phyloP scores from a whole-genome alignment of 352 stramenopile species.

The Globisporangium spinosum region DNA sequence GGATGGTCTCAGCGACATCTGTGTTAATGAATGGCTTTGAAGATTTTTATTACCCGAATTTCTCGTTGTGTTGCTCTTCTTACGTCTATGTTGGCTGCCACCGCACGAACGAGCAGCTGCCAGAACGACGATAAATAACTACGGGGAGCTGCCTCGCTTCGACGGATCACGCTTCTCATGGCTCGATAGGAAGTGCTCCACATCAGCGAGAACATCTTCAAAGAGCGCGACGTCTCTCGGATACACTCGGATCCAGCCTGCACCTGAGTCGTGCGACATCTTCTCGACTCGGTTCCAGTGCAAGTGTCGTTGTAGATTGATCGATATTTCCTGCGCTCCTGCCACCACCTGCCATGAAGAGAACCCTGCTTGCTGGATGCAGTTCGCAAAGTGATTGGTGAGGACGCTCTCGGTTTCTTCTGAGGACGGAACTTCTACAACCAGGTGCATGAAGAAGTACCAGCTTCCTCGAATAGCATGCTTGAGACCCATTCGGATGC shows the following conservation, averaged over 20 bases:
- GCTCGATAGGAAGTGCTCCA: conserved; percentile 66
- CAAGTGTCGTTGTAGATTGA: conserved; percentile 84
- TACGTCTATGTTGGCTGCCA: conserved; percentile 14
- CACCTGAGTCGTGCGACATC: conserved; percentile 83
- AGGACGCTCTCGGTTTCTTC: conserved; percentile 58
- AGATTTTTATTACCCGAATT: conserved; percentile 11
- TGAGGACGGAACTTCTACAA: conserved; percentile 57
- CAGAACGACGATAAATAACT: conserved; percentile 14
- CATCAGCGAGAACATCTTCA: conserved; percentile 66
- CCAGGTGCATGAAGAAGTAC: conserved; percentile 84
- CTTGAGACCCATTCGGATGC: conserved; percentile 63
- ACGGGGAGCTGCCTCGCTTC: conserved; percentile 19
- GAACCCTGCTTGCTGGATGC: conserved; percentile 81
- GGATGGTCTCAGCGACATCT: not conserved
- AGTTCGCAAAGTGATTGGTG: conserved; percentile 62
- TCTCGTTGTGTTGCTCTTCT: not conserved
- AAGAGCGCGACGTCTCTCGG: conserved; percentile 71
- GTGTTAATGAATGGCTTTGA: conserved; percentile 7
- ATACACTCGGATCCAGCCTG: conserved; percentile 86
- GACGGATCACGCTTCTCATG: conserved; percentile 39
- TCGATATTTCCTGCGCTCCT: conserved; percentile 82
- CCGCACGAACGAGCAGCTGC: not conserved
- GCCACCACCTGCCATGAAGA: conserved; percentile 82
- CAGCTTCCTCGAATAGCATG: conserved; percentile 75
- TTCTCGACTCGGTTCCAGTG: conserved; percentile 88